Percentiles rank a stretch among this genome's conserved stretches.
These are phyloP conservation scores for Volutella citrinella DNA, from an alignment of 2,329 filamentous ascomycete species.

Conservation along the genomic window DNA sequence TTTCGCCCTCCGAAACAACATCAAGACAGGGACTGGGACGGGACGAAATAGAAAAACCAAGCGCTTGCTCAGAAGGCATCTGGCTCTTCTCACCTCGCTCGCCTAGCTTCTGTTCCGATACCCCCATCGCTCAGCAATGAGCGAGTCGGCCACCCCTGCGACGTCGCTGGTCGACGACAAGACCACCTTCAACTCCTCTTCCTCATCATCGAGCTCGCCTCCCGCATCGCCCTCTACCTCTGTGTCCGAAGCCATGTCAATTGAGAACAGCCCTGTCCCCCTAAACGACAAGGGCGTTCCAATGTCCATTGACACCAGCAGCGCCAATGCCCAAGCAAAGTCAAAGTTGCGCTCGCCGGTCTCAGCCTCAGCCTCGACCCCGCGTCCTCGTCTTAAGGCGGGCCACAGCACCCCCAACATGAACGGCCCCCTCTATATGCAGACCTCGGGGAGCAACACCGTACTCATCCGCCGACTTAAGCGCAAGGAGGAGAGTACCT, in stretches of 20 bases:
- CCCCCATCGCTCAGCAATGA: conserved; percentile 19
- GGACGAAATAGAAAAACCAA: conserved; percentile 1
- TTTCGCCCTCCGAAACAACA: no score
- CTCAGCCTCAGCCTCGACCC: conserved; percentile 16
- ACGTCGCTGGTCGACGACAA: conserved; percentile 27
- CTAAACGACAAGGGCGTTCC: neutral
- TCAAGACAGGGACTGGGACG: no score
- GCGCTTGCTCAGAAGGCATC: no score
- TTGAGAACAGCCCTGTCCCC: neutral
- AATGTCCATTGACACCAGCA: neutral
- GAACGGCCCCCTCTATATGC: conserved; percentile 58
- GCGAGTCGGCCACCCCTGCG: conserved; percentile 16
- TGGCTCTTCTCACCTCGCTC: neutral
- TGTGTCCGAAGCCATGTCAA: neutral
- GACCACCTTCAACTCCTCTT: conserved; percentile 7
- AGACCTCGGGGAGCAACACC: conserved; percentile 48
- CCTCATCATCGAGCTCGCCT: neutral
- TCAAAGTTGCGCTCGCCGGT: conserved; percentile 12
- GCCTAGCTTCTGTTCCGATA: neutral
- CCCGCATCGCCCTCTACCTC: neutral
- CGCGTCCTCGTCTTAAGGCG: conserved; percentile 28
- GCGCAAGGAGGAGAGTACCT: conserved; percentile 59
- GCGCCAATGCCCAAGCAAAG: conserved; percentile 2
- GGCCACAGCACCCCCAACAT: conserved; percentile 40
- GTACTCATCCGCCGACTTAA: conserved; percentile 56